A percentile compares a stretch with the other conserved stretches of the same genome.
Evolutionary conservation across 1,284 basidiomycete genomes (phyloP).

Genomic region (Earliella scabrosa): DNA sequence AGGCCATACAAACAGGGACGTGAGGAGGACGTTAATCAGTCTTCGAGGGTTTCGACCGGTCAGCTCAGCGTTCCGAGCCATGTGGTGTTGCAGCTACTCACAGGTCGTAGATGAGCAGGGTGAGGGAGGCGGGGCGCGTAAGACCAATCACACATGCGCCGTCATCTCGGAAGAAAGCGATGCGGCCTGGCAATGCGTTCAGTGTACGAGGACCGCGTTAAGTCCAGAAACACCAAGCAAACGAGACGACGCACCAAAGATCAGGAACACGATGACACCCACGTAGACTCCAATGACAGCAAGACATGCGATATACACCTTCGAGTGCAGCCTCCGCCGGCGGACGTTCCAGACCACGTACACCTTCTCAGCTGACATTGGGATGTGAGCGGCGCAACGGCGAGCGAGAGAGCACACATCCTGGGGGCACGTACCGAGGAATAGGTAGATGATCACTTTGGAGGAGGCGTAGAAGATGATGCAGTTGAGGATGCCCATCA

Average conservation of each 20-base stretch:
- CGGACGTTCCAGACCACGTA: slow-evolving; percentile 40
- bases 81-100: slow-evolving; percentile 16
- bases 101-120: slow-evolving; percentile 47
- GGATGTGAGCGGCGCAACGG: slow-evolving; percentile 1
- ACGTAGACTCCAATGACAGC: slow-evolving; percentile 37
- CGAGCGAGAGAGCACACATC: not conserved
- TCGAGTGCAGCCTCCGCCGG: slow-evolving; percentile 33
- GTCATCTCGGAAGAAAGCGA: slow-evolving; percentile 38
- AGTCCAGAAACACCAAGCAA: not conserved
- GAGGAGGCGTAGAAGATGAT: slow-evolving; percentile 43
- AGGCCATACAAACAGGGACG: slow-evolving; percentile 51
- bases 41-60: slow-evolving; percentile 30
- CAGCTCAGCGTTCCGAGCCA: too few relatives aligned
- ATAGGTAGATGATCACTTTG: slow-evolving; percentile 45
- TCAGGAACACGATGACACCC: slow-evolving; percentile 36
- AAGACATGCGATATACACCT: slow-evolving; percentile 41
- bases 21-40: slow-evolving; percentile 47
- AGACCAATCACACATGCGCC: slow-evolving; percentile 50
- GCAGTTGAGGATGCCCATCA: slow-evolving; percentile 41
- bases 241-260: slow-evolving; percentile 35
- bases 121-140: slow-evolving; percentile 41
- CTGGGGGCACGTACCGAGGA: slow-evolving; percentile 35
- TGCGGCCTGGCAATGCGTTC: slow-evolving; percentile 34
- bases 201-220: not conserved
- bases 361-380: slow-evolving; percentile 39